Base-by-base conservation (phyloP, 2,329 filamentous ascomycete species). In the Gaeumannomyces sp. region DNA sequence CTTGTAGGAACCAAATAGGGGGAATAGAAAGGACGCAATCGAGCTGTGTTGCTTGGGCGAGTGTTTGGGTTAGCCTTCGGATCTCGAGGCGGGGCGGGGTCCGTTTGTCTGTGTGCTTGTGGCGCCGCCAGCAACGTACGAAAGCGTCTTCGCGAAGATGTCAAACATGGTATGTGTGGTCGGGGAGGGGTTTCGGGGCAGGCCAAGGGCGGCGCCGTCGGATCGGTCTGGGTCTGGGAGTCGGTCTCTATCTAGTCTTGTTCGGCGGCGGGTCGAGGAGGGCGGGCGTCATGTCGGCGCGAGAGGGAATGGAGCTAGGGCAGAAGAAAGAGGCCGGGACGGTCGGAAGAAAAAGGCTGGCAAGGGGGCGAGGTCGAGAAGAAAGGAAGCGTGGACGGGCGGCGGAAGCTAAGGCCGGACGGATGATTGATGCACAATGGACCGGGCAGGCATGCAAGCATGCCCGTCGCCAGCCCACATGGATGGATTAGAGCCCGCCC, bases 1-100 rank as follows among this genome's bases (percentile, higher is more conserved):
- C 82, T 98, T 98, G 85, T 97, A 98, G 69, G 94, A 97, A 70
- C 94, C 93, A 79, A 97, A 98, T 68, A 97, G 87, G 63, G 95
- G 95, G 75, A 98, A 96, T 74, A 97, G 87, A 74, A 96, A 93
- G 65, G 93, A 96, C 66, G 91, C 88, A 75, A 94, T 78, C 68
- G 92, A 94, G 74, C 93, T 96, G 74, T 63, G 56, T 60, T 53
- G 38, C 25, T 62, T 33, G 29, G 53, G 29, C 29, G 31, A 16
- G 53, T 28, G 29, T n/a, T 45, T 50, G 14, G 35, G 31, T 27
- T 64, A 66, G 67, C 53, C 64, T 59, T 64, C 22, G 10, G 45
- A 25, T 50, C 33, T 60, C 33, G 27, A 31, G 53, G 59, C 33
- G 45, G 50, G 29, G 50, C 62, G 27, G 60, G 60, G 62, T 45